Evolutionary conservation across 495 filamentous ascomycete genomes (phyloP).

Genomic region (Cercophora newfieldiana): DNA sequence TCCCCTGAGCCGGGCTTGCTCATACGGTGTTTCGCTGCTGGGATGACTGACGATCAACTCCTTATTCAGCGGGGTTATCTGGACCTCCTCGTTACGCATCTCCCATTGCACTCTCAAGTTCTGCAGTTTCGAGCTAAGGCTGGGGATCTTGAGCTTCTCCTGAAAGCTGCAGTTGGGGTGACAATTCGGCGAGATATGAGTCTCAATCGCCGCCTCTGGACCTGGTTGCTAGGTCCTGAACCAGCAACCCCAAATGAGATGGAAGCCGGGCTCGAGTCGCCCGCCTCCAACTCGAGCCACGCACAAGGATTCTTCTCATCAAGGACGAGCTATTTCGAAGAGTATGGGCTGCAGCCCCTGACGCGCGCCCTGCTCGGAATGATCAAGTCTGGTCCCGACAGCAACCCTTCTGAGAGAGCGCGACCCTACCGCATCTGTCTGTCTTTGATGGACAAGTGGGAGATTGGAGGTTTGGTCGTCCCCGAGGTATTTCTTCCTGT

Average conservation of each 20-base stretch:
- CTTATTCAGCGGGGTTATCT: constrained; percentile 92
- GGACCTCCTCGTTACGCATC: constrained; percentile 85
- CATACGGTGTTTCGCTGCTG: constrained; percentile 85
- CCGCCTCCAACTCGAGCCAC: constrained; percentile 47
- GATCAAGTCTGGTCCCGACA: constrained; percentile 57
- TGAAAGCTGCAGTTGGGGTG: constrained; percentile 80
- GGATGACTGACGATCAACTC: constrained; percentile 84
- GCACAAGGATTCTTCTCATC: constrained; percentile 44
- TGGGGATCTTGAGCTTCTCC: constrained; percentile 75
- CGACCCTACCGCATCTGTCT: constrained; percentile 87
- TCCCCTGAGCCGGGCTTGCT: constrained; percentile 92
- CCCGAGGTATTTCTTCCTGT: constrained; percentile 84
- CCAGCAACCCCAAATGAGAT: constrained; percentile 47
- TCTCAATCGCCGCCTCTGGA: constrained; percentile 88
- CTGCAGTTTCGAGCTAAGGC: constrained; percentile 69
- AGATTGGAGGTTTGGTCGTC: constrained; percentile 87
- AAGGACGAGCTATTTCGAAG: constrained; percentile 74
- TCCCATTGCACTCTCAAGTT: constrained; percentile 84
- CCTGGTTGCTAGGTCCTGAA: constrained; percentile 93
- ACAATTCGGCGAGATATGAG: constrained; percentile 92
- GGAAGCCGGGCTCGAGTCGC: constrained; percentile 50
- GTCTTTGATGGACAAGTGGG: constrained; percentile 96
- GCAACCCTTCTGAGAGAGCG: constrained; percentile 67
- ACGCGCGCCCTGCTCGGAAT: constrained; percentile 73
- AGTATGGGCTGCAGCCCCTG: constrained; percentile 72